These are phyloP conservation scores for Fraxinus pennsylvanica DNA, from an alignment of 257 asterid species.

Conservation along the genomic window DNA sequence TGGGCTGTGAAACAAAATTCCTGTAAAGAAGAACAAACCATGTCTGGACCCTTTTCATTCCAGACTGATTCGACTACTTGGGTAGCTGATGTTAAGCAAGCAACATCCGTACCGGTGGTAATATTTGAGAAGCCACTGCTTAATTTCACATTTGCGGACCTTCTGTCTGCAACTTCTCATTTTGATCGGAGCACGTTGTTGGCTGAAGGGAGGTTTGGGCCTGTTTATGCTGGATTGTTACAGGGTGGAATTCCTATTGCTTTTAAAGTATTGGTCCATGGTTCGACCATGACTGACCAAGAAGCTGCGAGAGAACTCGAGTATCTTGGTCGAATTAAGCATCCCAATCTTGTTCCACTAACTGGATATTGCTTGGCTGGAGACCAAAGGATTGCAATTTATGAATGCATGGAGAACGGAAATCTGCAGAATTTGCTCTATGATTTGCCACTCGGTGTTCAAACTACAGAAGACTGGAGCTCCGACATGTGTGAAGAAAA, in stretches of 20 bases:
- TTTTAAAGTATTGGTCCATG: slow-evolving; percentile 72
- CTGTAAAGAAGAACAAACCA: slow-evolving; percentile 56
- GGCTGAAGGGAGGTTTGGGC: slow-evolving; percentile 88
- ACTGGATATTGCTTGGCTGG: slow-evolving; percentile 90
- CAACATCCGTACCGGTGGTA: slow-evolving; percentile 65
- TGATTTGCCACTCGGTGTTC: slow-evolving; percentile 72
- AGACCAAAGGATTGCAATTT: slow-evolving; percentile 79
- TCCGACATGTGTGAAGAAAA: slow-evolving; percentile 66
- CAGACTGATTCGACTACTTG: slow-evolving; percentile 81
- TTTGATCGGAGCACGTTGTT: slow-evolving; percentile 70
- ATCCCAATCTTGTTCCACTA: slow-evolving; percentile 78
- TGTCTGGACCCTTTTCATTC: slow-evolving; percentile 83
- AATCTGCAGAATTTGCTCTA: slow-evolving; percentile 75
- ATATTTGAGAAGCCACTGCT: slow-evolving; percentile 84
- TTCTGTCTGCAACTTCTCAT: slow-evolving; percentile 73
- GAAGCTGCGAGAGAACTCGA: slow-evolving; percentile 81
- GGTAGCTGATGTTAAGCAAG: slow-evolving; percentile 87
- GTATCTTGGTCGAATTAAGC: slow-evolving; percentile 78
- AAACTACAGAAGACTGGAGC: slow-evolving; percentile 70
- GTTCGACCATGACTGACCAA: slow-evolving; percentile 75
- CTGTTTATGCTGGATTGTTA: slow-evolving; percentile 74
- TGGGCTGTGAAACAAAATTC: slow-evolving; percentile 66
- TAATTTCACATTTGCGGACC: slow-evolving; percentile 76
- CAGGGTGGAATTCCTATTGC: slow-evolving; percentile 80
- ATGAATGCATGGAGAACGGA: slow-evolving; percentile 86